phyloP scores from a whole-genome alignment of 2,329 filamentous ascomycete species.

The Aureobasidium sp. region DNA sequence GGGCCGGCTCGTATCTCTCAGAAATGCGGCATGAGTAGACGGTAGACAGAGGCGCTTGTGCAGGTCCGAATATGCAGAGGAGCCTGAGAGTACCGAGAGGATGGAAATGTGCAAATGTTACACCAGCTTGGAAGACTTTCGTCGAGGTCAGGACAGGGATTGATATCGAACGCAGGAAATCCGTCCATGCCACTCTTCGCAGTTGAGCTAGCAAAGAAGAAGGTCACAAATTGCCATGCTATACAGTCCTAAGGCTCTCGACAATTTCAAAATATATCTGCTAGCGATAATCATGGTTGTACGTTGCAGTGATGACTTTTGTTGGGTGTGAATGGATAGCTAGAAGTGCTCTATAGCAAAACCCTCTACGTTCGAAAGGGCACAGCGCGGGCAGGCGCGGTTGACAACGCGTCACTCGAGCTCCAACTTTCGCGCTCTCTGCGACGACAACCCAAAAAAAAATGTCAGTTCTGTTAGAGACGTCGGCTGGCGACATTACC shows the following conservation, averaged over 20 bases:
- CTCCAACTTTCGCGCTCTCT: not conserved
- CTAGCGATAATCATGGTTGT: not conserved
- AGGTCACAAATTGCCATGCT: no score
- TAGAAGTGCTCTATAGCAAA: not conserved
- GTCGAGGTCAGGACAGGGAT: not conserved
- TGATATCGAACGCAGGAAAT: not conserved
- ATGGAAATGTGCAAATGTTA: conserved; percentile 1
- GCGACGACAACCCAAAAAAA: conserved; percentile 18
- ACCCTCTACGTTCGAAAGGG: not conserved
- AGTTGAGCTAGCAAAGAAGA: no score
- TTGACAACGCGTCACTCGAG: conserved; percentile 1
- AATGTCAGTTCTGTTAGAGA: conserved; percentile 94
- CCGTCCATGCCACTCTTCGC: no score
- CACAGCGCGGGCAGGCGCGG: not conserved
- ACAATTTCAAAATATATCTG: no score
- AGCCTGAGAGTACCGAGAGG: conserved; percentile 14
- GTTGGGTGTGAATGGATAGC: not conserved
- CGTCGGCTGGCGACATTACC: conserved; percentile 86
- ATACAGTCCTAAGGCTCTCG: no score
- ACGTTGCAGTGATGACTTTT: not conserved
- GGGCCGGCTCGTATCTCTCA: not conserved
- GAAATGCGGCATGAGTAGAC: not conserved
- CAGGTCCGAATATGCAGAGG: conserved; percentile 3
- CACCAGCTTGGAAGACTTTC: not conserved
- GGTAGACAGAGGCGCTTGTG: conserved; percentile 3